A percentile compares a stretch with the other conserved stretches of the same genome.
These are phyloP conservation scores for Citrullus amarus DNA, from an alignment of 306 rosid genomes.

Conservation along the genomic window DNA sequence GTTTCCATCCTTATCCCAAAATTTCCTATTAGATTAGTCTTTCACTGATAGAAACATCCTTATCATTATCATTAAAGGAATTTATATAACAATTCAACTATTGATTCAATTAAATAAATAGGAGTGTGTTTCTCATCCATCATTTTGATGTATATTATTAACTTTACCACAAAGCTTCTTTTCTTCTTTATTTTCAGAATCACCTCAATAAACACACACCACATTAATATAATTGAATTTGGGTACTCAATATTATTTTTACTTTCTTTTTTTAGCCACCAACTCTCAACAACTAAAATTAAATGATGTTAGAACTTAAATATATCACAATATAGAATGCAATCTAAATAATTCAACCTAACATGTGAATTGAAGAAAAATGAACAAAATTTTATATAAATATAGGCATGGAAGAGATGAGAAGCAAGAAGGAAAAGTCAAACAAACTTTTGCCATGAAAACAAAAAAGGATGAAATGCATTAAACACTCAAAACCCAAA, in stretches of 20 bases:
- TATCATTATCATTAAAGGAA: neutral
- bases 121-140: neutral
- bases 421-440: constrained; percentile 4
- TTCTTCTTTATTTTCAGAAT: neutral
- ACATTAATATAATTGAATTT: neutral
- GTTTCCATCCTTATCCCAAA: neutral
- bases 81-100: neutral
- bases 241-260: neutral
- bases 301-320: neutral
- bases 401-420: neutral
- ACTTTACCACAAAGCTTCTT: neutral
- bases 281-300: neutral
- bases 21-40: neutral
- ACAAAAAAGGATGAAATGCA: neutral
- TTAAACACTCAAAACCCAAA: neutral
- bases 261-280: neutral
- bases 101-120: neutral
- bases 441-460: neutral
- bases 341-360: neutral
- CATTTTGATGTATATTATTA: neutral
- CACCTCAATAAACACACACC: neutral
- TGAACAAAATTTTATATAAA: neutral
- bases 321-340: neutral
- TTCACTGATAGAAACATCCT: neutral
- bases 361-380: constrained; percentile 2